phyloP scores from a whole-genome alignment of 2,329 filamentous ascomycete species.

The Arachnopeziza araneosa region DNA sequence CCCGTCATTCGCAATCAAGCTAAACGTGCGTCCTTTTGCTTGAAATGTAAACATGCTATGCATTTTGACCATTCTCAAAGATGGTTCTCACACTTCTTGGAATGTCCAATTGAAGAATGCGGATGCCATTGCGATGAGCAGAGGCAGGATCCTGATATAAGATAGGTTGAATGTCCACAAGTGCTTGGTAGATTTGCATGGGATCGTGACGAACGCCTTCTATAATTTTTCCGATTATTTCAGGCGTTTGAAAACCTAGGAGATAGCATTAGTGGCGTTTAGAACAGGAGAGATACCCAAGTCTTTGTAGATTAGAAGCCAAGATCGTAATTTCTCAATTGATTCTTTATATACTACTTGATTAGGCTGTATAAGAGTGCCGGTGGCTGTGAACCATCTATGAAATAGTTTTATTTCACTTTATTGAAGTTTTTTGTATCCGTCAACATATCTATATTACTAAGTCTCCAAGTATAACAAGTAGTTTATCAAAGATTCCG shows the following conservation, averaged over 20 bases:
- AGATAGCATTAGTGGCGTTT: background rate
- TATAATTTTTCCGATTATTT: background rate
- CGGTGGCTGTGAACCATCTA: too few species aligned
- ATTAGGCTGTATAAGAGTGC: too few species aligned
- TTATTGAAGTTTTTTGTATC: too few species aligned
- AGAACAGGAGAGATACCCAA: background rate
- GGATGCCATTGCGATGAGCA: slow-evolving; percentile 49
- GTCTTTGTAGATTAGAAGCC: background rate
- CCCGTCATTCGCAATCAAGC: slow-evolving; percentile 37
- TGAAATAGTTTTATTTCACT: too few species aligned
- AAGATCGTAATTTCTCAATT: background rate
- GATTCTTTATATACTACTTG: too few species aligned
- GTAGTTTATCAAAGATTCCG: too few species aligned
- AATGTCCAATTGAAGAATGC: slow-evolving; percentile 65
- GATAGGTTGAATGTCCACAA: background rate
- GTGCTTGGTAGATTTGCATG: too few species aligned
- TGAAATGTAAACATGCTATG: slow-evolving; percentile 62
- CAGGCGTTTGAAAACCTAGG: background rate
- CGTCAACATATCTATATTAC: too few species aligned
- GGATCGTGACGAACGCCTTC: background rate
- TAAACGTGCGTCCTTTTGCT: slow-evolving; percentile 62
- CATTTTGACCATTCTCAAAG: slow-evolving; percentile 62
- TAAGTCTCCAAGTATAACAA: too few species aligned
- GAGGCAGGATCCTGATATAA: background rate
- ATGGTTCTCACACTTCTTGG: slow-evolving; percentile 60